phyloP scores from a whole-genome alignment of 441 rosid species.

The Pelargonium myrrhifolium region DNA sequence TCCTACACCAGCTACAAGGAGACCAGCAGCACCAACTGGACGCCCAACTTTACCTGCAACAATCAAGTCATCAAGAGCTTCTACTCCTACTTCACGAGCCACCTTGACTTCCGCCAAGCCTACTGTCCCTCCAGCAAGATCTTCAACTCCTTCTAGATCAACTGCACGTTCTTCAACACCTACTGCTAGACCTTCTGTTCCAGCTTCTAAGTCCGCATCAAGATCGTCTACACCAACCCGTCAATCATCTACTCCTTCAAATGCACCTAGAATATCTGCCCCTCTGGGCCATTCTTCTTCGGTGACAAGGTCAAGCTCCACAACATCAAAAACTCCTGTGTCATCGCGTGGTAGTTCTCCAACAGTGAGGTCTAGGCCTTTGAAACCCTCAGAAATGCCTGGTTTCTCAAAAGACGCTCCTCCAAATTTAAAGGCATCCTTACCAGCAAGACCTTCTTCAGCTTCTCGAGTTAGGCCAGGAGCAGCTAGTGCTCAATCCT shows the following conservation, averaged over 20 bases:
- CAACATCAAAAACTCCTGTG: neutral
- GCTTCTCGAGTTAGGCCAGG: neutral
- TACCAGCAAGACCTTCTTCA: neutral
- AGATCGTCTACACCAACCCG: neutral
- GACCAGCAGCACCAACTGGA: neutral
- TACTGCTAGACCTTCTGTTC: neutral
- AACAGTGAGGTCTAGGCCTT: neutral
- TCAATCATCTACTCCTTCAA: neutral
- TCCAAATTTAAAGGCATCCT: neutral
- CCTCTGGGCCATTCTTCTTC: neutral
- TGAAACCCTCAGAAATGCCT: neutral
- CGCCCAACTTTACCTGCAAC: neutral
- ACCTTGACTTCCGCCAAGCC: neutral
- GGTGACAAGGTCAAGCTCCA: neutral
- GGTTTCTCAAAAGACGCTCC: neutral
- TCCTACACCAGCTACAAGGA: neutral
- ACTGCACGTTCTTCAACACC: neutral
- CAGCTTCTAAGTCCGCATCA: neutral
- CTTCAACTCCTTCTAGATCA: neutral
- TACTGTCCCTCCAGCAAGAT: neutral
- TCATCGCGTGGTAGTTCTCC: neutral
- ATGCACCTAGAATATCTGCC: neutral
- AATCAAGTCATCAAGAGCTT: neutral
- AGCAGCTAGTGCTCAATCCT: neutral
- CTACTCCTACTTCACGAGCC: neutral